These are phyloP conservation scores for Pholiota molesta DNA, from an alignment of 768 basidiomycete genomes.

Conservation along the genomic window DNA sequence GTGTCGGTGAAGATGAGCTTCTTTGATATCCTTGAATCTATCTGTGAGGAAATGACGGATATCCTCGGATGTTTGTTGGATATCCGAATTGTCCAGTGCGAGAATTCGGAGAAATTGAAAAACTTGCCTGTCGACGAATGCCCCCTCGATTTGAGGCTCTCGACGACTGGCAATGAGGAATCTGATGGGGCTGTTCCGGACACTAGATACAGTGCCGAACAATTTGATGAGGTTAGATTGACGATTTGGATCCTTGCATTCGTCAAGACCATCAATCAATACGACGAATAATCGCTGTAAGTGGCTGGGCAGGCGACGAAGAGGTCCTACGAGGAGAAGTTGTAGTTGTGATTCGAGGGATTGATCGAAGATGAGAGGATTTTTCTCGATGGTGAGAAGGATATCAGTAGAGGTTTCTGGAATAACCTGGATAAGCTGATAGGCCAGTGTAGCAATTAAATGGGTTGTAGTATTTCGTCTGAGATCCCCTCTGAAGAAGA, in stretches of 20 bases:
- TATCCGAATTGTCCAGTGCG: constrained; percentile 4
- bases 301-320: neutral
- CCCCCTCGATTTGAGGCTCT: constrained; percentile 12
- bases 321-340: constrained; percentile 8
- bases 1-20: constrained; percentile 1
- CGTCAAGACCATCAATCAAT: constrained; percentile 16
- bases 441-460: constrained; percentile 10
- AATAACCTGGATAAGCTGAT: constrained; percentile 3
- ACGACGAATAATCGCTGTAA: neutral
- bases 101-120: neutral
- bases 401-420: constrained; percentile 3
- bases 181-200: neutral
- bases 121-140: neutral
- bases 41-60: constrained; percentile 11
- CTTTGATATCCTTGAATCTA: constrained; percentile 8
- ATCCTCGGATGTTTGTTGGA: constrained; percentile 3
- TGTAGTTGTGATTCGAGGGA: constrained; percentile 6
- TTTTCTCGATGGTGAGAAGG: neutral
- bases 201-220: neutral
- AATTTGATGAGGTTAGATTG: constrained; percentile 2
- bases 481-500: constrained; percentile 10
- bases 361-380: constrained; percentile 12
- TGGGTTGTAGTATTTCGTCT: neutral
- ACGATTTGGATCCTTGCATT: constrained; percentile 1
- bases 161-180: constrained; percentile 17